A percentile compares a stretch with the other conserved stretches of the same genome.
Evolutionary conservation across 108 stramenopile genomes (phyloP).

Genomic region (Aurantiochytrium sp.): DNA sequence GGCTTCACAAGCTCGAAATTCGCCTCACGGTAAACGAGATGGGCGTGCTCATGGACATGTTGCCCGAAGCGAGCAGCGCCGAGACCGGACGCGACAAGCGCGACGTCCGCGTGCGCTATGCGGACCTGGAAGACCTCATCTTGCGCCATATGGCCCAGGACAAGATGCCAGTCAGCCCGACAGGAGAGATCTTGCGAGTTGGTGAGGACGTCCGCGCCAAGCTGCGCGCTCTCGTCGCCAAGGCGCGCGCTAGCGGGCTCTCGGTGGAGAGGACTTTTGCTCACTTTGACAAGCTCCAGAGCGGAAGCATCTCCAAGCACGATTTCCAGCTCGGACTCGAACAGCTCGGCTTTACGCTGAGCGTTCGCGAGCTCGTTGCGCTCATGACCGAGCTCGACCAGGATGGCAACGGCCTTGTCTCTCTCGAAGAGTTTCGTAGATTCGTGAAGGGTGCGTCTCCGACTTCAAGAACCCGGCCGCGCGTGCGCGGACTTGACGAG

Average conservation of each 20-base stretch:
- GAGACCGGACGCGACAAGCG: neutral
- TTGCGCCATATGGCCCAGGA: neutral
- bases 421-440: neutral
- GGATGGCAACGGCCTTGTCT: neutral
- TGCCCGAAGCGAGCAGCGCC: neutral
- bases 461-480: neutral
- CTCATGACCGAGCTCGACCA: slow-evolving; percentile 4
- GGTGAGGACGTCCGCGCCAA: neutral
- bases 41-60: neutral
- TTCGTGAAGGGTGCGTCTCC: neutral
- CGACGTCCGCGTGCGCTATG: neutral
- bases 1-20: neutral
- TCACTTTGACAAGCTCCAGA: neutral
- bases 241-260: neutral
- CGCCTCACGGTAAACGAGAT: neutral
- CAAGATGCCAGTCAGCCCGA: neutral
- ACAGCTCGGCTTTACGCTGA: neutral
- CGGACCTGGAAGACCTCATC: neutral
- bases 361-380: slow-evolving; percentile 8
- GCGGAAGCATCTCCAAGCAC: neutral
- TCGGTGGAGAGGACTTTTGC: neutral
- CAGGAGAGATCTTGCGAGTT: neutral
- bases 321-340: slow-evolving; percentile 3
- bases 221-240: neutral
- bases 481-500: neutral